Conservation (phyloP, 805 yeast genomes). For the Yarrowia porcina region DNA sequence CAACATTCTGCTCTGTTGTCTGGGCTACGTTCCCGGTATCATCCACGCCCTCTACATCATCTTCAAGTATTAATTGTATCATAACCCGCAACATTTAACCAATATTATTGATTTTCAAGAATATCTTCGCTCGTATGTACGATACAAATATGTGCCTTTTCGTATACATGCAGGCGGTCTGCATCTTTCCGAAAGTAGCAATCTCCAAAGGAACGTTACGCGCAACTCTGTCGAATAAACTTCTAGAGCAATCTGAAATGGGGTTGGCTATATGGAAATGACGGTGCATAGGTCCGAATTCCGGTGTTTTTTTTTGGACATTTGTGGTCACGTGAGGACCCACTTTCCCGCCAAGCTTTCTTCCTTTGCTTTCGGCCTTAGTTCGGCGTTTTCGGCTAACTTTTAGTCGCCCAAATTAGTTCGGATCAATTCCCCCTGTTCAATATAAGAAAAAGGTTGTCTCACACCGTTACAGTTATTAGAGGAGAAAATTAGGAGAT, state of each 20-base stretch:
- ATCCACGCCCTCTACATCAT: slow-evolving; percentile 40
- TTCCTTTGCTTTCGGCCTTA: not conserved
- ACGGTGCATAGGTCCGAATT: not conserved
- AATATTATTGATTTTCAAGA: no score
- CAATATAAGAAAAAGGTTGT: not conserved
- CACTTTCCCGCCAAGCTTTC: not conserved
- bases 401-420: not conserved
- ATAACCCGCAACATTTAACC: slow-evolving; percentile 12
- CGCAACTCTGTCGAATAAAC: not conserved
- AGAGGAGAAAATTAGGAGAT: no score
- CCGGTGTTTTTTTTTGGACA: not conserved
- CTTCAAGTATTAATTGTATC: slow-evolving; percentile 28
- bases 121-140: no score
- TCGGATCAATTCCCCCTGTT: not conserved
- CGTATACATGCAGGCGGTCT: slow-evolving; percentile 10
- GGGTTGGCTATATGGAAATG: not conserved
- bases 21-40: slow-evolving; percentile 71
- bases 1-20: slow-evolving; percentile 61
- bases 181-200: slow-evolving; percentile 6
- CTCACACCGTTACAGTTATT: not conserved
- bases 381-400: not conserved
- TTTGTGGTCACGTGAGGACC: not conserved
- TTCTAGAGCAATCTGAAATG: slow-evolving; percentile 3
- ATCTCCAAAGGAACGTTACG: not conserved
- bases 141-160: no score